phyloP scores from a whole-genome alignment of 177 flowering plant species.

The Vitis hybrid region DNA sequence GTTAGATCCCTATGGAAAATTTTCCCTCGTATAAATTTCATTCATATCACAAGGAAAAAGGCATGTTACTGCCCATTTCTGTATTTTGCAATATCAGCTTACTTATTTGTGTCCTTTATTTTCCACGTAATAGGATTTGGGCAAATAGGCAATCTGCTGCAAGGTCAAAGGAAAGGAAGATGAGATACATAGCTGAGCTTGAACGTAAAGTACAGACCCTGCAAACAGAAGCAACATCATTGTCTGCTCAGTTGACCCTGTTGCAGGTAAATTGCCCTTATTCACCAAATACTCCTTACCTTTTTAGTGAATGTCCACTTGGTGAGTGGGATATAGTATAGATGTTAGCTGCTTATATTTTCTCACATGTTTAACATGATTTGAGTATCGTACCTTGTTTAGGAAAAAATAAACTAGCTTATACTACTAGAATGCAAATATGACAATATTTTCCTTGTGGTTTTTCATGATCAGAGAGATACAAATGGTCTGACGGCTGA shows the following conservation, averaged over 20 bases:
- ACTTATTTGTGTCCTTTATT: background rate
- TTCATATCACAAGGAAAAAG: background rate
- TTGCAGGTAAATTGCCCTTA: constrained; percentile 60
- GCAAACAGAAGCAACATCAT: constrained; percentile 95
- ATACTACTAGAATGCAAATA: background rate
- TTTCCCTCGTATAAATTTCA: too few species aligned
- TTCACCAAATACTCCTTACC: background rate
- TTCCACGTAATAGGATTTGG: constrained; percentile 69
- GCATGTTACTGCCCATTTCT: background rate
- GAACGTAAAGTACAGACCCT: constrained; percentile 90
- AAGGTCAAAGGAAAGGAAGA: constrained; percentile 96
- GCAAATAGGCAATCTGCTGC: constrained; percentile 99
- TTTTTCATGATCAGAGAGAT: constrained; percentile 69
- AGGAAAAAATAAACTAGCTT: too few species aligned
- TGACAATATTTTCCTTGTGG: background rate
- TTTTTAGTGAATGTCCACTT: background rate
- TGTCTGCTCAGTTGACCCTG: constrained; percentile 86
- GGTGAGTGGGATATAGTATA: too few species aligned
- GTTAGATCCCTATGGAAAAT: too few species aligned
- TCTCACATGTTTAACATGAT: background rate
- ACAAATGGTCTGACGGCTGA: constrained; percentile 83
- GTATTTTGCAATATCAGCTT: background rate
- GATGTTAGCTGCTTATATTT: background rate
- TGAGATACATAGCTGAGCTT: constrained; percentile 96
- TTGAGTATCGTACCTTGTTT: too few species aligned